Evolutionary conservation across 176 grass and related monocot species (phyloP).

Genomic region (Triticum dicoccoides): DNA sequence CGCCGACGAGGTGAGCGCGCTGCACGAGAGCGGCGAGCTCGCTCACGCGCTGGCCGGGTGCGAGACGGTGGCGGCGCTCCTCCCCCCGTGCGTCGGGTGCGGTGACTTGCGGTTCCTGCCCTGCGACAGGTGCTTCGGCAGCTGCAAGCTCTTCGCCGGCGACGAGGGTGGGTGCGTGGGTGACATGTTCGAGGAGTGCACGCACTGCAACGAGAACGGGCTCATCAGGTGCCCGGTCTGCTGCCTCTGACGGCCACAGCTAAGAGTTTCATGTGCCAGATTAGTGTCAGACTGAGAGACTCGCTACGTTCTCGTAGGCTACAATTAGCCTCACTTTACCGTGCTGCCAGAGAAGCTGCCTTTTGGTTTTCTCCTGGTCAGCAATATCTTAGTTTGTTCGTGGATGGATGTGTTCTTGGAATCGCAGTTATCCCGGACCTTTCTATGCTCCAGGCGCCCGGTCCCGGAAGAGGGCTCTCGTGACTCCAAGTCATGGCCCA

Average conservation of each 20-base stretch:
- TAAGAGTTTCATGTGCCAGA: neutral
- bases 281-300: neutral
- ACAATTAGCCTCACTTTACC: too few species aligned
- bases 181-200: constrained; percentile 50
- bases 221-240: constrained; percentile 77
- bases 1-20: constrained; percentile 49
- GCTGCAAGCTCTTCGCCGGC: constrained; percentile 65
- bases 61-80: neutral
- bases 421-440: too few species aligned
- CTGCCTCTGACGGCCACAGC: neutral
- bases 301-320: too few species aligned
- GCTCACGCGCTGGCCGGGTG: constrained; percentile 38
- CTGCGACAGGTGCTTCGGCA: constrained; percentile 67
- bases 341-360: too few species aligned
- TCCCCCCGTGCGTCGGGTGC: constrained; percentile 41
- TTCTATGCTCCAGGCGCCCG: too few species aligned
- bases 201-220: constrained; percentile 92
- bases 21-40: constrained; percentile 70
- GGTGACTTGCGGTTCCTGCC: constrained; percentile 56
- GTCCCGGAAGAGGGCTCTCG: too few species aligned
- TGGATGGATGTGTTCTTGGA: too few species aligned
- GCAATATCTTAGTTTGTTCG: too few species aligned
- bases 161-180: constrained; percentile 13
- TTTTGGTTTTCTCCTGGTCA: too few species aligned
- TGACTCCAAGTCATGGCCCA: too few species aligned